phyloP scores from a whole-genome alignment of 805 yeast genomes.

The Starmerella potacharoeniae region DNA sequence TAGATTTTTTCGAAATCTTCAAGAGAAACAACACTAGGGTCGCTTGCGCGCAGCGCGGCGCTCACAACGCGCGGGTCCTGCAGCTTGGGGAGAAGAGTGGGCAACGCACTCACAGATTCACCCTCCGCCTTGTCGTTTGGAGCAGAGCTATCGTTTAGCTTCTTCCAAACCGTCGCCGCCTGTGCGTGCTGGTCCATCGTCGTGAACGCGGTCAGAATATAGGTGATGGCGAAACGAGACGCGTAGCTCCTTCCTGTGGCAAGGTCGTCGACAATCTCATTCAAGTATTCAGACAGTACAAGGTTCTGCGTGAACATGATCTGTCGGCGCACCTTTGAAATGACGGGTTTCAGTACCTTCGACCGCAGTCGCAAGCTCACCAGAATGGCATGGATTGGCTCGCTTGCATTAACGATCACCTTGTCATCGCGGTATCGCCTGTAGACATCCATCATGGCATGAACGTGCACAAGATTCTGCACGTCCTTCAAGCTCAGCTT shows the following conservation, averaged over 20 bases:
- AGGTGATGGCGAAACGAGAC: conserved; percentile 20
- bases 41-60: conserved; percentile 20
- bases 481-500: conserved; percentile 15
- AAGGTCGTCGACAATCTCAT: conserved; percentile 21
- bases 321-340: conserved; percentile 15
- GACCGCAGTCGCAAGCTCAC: conserved; percentile 18
- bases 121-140: neutral
- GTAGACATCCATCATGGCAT: conserved; percentile 21
- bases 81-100: conserved; percentile 11
- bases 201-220: conserved; percentile 22
- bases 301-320: conserved; percentile 20
- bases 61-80: conserved; percentile 22
- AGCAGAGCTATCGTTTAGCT: conserved; percentile 7
- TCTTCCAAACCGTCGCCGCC: conserved; percentile 21
- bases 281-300: conserved; percentile 15
- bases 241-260: conserved; percentile 17
- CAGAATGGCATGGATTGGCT: conserved; percentile 21
- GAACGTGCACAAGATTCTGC: conserved; percentile 18
- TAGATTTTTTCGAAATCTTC: conserved; percentile 20
- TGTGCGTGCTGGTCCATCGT: conserved; percentile 17
- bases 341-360: conserved; percentile 18
- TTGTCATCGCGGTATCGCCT: conserved; percentile 16
- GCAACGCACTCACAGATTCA: neutral
- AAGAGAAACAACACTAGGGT: conserved; percentile 19
- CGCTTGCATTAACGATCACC: conserved; percentile 16